A percentile compares a stretch with the other conserved stretches of the same genome.
Conservation (phyloP, 371 early-diverging fungal species). For the Mortierella sp. region DNA sequence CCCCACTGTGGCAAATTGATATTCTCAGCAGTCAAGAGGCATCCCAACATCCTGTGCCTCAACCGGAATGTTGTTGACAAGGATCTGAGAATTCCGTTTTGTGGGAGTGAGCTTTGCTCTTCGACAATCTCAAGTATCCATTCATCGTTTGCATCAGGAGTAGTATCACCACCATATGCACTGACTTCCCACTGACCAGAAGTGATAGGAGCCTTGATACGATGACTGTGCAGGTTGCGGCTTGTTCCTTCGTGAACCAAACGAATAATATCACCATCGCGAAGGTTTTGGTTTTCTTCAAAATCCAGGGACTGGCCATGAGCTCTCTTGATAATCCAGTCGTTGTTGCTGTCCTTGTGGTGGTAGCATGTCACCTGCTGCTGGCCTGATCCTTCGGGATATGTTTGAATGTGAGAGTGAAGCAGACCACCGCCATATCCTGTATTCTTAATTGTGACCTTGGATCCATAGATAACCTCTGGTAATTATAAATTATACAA, state of each 20-base stretch:
- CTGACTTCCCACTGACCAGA: conserved; percentile 89
- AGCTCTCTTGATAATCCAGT: conserved; percentile 82
- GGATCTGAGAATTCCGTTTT: conserved; percentile 70
- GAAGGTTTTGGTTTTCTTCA: conserved; percentile 69
- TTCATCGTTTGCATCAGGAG: conserved; percentile 88
- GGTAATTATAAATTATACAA: neutral
- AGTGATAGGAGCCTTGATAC: conserved; percentile 88
- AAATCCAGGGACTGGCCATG: conserved; percentile 51
- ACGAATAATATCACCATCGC: conserved; percentile 88
- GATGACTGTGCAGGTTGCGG: conserved; percentile 89
- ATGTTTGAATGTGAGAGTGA: conserved; percentile 97
- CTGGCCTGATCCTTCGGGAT: conserved; percentile 93
- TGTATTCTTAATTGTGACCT: conserved; percentile 90
- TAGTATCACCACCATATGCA: conserved; percentile 80
- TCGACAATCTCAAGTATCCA: conserved; percentile 93
- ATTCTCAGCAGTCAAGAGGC: conserved; percentile 85
- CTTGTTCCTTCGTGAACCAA: conserved; percentile 82
- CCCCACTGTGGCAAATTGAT: conserved; percentile 98
- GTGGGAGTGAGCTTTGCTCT: conserved; percentile 51
- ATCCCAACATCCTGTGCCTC: conserved; percentile 83
- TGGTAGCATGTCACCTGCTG: conserved; percentile 99
- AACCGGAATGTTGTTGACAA: conserved; percentile 93
- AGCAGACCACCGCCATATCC: conserved; percentile 95
- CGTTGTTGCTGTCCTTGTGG: conserved; percentile 98
- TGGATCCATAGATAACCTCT: conserved; percentile 97